Conservation (phyloP, 768 basidiomycete species). For the Strobilomyces dryophilus region DNA sequence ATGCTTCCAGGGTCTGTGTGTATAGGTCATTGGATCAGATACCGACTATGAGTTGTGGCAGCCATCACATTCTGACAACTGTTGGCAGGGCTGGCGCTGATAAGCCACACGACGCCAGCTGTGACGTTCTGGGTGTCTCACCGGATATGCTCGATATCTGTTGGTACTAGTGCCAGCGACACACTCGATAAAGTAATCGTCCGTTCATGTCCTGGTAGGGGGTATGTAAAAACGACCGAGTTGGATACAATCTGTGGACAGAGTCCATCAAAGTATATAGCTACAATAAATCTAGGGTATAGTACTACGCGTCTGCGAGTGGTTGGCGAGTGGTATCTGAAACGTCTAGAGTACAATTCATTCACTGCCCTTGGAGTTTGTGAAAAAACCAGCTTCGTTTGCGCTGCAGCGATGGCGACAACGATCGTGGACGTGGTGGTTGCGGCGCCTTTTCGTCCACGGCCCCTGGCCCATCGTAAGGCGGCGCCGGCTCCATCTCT, state of each 20-base stretch:
- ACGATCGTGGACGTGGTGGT: background rate
- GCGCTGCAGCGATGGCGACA: background rate
- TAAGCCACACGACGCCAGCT: background rate
- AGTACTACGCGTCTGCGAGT: background rate
- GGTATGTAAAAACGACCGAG: too few relatives aligned
- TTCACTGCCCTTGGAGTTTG: constrained; percentile 5
- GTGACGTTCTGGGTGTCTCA: background rate
- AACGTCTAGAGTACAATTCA: background rate
- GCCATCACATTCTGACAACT: background rate
- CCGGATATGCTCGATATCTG: background rate
- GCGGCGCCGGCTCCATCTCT: constrained; percentile 32
- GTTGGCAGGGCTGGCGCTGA: background rate
- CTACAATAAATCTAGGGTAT: background rate
- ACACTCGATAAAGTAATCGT: too few relatives aligned
- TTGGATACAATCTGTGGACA: too few relatives aligned
- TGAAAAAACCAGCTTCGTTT: constrained; percentile 17
- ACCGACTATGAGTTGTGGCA: background rate
- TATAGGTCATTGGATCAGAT: background rate
- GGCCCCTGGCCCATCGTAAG: constrained; percentile 25
- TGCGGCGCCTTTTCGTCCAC: constrained; percentile 16
- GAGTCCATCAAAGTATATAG: background rate
- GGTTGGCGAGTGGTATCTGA: background rate
- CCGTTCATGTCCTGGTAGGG: too few relatives aligned
- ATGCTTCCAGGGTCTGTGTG: background rate
- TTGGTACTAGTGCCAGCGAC: too few relatives aligned